These are phyloP conservation scores for Imleria badia DNA, from an alignment of 768 basidiomycete genomes.

Conservation along the genomic window DNA sequence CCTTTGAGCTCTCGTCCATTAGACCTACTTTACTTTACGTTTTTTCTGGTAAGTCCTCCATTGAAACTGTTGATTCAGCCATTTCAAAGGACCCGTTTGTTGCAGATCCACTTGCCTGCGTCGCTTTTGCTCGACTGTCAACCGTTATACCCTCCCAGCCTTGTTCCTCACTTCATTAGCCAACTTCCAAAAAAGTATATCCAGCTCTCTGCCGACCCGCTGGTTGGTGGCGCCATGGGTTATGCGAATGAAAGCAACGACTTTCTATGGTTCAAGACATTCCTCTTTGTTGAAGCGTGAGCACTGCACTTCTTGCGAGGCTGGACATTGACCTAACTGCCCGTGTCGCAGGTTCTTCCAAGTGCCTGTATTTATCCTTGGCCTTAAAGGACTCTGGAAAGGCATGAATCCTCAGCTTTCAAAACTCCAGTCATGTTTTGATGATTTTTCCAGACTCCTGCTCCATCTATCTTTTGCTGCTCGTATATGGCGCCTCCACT, in stretches of 20 bases:
- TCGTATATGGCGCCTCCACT: constrained; percentile 76
- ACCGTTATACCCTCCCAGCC: constrained; percentile 52
- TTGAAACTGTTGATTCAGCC: neutral
- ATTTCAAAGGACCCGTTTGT: neutral
- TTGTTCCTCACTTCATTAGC: constrained; percentile 50
- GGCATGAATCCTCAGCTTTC: constrained; percentile 33
- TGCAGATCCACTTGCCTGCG: constrained; percentile 64
- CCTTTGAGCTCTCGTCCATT: constrained; percentile 57
- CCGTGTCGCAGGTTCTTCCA: constrained; percentile 51
- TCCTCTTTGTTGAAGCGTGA: constrained; percentile 61
- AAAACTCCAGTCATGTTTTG: neutral
- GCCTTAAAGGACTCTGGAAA: constrained; percentile 56
- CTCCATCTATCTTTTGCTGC: constrained; percentile 59
- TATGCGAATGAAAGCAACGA: constrained; percentile 33
- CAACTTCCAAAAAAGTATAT: constrained; percentile 52
- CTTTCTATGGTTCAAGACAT: constrained; percentile 64
- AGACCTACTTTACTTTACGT: constrained; percentile 68
- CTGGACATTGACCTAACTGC: neutral
- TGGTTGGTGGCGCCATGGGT: constrained; percentile 55
- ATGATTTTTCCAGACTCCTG: constrained; percentile 41
- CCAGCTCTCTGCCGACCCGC: constrained; percentile 61
- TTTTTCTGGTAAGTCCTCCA: constrained; percentile 55
- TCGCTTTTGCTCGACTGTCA: constrained; percentile 74
- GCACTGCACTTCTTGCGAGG: constrained; percentile 16
- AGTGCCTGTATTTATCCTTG: constrained; percentile 75